Conservation (phyloP, 208 protist species). For the Leishmania guyanensis region DNA sequence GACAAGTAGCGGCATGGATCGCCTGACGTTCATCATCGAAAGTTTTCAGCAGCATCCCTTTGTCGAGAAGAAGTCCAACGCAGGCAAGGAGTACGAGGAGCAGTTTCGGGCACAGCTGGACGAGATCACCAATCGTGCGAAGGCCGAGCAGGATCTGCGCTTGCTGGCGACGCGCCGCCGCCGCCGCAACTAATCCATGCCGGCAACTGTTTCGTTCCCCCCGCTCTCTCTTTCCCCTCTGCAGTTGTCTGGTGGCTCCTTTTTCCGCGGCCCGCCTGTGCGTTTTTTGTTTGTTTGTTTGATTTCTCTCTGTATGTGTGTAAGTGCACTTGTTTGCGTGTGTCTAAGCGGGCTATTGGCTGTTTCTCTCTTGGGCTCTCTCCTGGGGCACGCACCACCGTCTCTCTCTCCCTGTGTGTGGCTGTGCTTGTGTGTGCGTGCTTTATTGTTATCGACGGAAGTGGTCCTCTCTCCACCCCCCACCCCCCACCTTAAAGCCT, state of each 20-base stretch:
- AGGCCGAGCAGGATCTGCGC: conserved; percentile 77
- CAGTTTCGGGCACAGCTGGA: conserved; percentile 67
- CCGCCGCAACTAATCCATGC: conserved; percentile 24
- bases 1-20: conserved; percentile 68
- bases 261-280: conserved; percentile 7
- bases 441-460: no score
- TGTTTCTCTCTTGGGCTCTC: neutral
- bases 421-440: no score
- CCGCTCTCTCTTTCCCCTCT: neutral
- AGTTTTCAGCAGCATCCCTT: conserved; percentile 66
- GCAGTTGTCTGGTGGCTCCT: neutral
- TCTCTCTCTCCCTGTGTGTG: neutral
- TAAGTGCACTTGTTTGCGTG: conserved; percentile 1
- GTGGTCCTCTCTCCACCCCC: neutral
- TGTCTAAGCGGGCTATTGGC: neutral
- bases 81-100: conserved; percentile 51
- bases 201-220: neutral
- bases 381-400: neutral
- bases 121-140: conserved; percentile 59
- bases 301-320: conserved; percentile 1
- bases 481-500: neutral
- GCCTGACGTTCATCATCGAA: conserved; percentile 72
- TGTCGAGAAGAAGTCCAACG: conserved; percentile 57
- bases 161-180: conserved; percentile 49
- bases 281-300: conserved; percentile 4